These are phyloP conservation scores for Amanita jacksonii DNA, from an alignment of 768 basidiomycete species.

Conservation along the genomic window DNA sequence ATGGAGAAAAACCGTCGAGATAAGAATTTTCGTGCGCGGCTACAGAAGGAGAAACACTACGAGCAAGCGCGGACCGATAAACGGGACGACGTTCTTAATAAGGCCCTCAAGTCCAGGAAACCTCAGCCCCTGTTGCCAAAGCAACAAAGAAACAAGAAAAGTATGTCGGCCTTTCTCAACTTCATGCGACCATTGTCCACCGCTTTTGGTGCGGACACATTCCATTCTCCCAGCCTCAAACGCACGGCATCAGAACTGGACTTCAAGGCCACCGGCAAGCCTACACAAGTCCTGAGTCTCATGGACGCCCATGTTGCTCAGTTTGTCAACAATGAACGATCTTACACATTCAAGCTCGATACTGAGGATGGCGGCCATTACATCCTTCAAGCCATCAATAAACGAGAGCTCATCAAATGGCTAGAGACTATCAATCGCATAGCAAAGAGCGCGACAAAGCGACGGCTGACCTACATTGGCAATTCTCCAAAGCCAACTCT, in stretches of 20 bases:
- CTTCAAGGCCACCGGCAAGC: conserved; percentile 63
- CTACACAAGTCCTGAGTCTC: conserved; percentile 64
- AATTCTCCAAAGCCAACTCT: conserved; percentile 64
- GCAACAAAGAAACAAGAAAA: conserved; percentile 81
- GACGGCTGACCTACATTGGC: conserved; percentile 74
- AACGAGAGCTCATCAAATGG: conserved; percentile 70
- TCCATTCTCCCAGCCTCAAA: conserved; percentile 33
- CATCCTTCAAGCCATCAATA: conserved; percentile 62
- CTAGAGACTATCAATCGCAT: conserved; percentile 63
- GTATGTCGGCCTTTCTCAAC: conserved; percentile 77
- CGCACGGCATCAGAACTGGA: conserved; percentile 68
- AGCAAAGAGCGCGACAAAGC: conserved; percentile 64
- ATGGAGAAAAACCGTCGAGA: conserved; percentile 80
- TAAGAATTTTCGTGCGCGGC: conserved; percentile 52
- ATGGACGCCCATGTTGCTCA: conserved; percentile 61
- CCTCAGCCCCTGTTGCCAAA: conserved; percentile 43
- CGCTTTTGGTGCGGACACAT: conserved; percentile 63
- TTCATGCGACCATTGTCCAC: conserved; percentile 87
- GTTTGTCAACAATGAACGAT: conserved; percentile 72
- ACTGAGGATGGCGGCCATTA: conserved; percentile 86
- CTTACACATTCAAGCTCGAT: conserved; percentile 74
- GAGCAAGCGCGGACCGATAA: conserved; percentile 68
- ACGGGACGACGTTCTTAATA: conserved; percentile 66
- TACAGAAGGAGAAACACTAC: conserved; percentile 66
- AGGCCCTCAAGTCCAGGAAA: conserved; percentile 59